Percentiles rank a stretch among this genome's conserved stretches.
phyloP scores from a whole-genome alignment of 2,329 filamentous ascomycete genomes.

The Colletotrichum scovillei region DNA sequence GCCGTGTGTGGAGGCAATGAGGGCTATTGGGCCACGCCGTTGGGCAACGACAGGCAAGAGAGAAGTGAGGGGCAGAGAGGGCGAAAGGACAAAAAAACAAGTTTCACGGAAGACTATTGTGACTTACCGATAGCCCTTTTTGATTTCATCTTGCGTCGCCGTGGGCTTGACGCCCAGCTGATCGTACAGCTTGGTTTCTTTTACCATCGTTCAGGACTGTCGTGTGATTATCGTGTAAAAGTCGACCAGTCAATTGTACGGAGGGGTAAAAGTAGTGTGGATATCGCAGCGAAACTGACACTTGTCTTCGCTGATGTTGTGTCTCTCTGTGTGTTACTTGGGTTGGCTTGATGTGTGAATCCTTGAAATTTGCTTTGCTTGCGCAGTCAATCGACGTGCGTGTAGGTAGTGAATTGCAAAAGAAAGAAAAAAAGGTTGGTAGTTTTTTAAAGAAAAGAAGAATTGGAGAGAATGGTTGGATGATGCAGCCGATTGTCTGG shows the following conservation, averaged over 20 bases:
- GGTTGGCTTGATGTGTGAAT: slow-evolving; percentile 2
- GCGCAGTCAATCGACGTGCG: slow-evolving; percentile 22
- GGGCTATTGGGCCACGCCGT: slow-evolving; percentile 9
- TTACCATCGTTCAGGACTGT: slow-evolving; percentile 76
- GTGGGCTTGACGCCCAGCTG: slow-evolving; percentile 81
- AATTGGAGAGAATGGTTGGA: slow-evolving; percentile 23
- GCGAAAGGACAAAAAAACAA: neutral
- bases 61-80: slow-evolving; percentile 4
- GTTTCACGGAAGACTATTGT: slow-evolving; percentile 13
- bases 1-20: neutral
- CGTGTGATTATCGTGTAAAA: neutral
- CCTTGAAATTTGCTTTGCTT: slow-evolving; percentile 16
- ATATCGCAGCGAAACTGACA: neutral
- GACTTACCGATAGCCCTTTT: slow-evolving; percentile 89
- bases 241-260: slow-evolving; percentile 13
- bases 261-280: neutral
- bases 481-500: neutral
- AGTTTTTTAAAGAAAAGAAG: slow-evolving; percentile 19
- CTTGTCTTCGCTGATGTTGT: slow-evolving; percentile 3
- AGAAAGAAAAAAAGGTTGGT: neutral
- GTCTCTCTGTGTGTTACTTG: neutral
- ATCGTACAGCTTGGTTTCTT: slow-evolving; percentile 96
- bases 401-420: slow-evolving; percentile 37
- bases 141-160: slow-evolving; percentile 92
- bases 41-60: slow-evolving; percentile 7